Conservation (phyloP, 108 stramenopile species). For the Cyclotella baltica region DNA sequence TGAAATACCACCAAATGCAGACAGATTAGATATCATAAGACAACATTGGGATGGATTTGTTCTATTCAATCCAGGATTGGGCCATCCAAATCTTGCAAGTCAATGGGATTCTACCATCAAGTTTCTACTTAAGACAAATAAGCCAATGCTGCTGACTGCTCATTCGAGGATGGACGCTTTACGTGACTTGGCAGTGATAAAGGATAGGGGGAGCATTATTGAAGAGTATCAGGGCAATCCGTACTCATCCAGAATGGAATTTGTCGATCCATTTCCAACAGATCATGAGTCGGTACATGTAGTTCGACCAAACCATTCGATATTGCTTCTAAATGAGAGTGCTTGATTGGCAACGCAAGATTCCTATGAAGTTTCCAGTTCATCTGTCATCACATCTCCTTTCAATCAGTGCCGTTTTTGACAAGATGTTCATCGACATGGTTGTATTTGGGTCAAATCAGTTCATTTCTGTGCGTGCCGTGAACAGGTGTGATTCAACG, state of each 20-base stretch:
- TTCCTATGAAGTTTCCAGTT: too few species aligned
- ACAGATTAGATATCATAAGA: constrained; percentile 1
- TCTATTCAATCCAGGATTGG: constrained; percentile 90
- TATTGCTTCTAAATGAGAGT: too few species aligned
- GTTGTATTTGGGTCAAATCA: too few species aligned
- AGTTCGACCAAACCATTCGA: constrained; percentile 72
- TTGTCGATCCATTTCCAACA: constrained; percentile 71
- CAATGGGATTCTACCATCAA: constrained; percentile 76
- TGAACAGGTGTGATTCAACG: too few species aligned
- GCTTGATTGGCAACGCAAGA: too few species aligned
- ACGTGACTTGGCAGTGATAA: constrained; percentile 62
- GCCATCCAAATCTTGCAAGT: constrained; percentile 76
- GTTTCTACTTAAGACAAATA: constrained; percentile 39
- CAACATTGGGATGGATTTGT: constrained; percentile 65
- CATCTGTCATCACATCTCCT: too few species aligned
- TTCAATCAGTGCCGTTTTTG: too few species aligned
- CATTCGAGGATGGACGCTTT: constrained; percentile 72
- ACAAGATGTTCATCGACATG: too few species aligned
- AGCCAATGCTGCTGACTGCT: constrained; percentile 75
- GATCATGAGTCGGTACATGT: constrained; percentile 44
- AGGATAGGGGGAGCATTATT: constrained; percentile 2
- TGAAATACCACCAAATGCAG: neutral
- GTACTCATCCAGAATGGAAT: constrained; percentile 71
- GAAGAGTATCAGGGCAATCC: constrained; percentile 68
- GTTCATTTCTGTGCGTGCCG: too few species aligned